These are phyloP conservation scores for Primulina tabacum DNA, from an alignment of 257 asterid species.

Conservation along the genomic window DNA sequence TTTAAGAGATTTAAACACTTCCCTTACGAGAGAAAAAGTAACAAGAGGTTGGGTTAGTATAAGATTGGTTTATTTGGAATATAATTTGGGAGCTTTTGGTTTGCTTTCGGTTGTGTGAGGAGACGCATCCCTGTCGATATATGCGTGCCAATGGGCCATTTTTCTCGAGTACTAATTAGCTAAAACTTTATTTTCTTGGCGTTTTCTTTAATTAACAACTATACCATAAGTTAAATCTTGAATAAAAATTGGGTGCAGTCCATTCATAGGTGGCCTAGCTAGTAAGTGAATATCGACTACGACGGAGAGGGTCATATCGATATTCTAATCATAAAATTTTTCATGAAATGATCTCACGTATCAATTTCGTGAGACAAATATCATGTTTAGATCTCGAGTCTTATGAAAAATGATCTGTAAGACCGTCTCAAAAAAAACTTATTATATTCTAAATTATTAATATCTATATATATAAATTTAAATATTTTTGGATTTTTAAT, in stretches of 20 bases:
- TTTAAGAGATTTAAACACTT: not conserved
- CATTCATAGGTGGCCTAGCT: conserved; percentile 1
- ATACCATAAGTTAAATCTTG: not conserved
- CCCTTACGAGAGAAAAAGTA: not conserved
- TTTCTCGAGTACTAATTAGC: conserved; percentile 12
- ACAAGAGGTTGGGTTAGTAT: not conserved
- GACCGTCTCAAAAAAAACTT: no score
- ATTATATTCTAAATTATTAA: no score
- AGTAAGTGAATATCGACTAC: not conserved
- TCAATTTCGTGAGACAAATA: no score
- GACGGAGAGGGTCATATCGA: not conserved
- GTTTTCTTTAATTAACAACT: conserved; percentile 27
- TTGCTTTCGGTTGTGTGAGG: conserved; percentile 31
- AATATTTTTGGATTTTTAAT: no score
- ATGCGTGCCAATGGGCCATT: conserved; percentile 21
- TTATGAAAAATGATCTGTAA: no score
- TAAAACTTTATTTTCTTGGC: conserved; percentile 35
- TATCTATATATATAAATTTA: no score
- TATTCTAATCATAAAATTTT: no score
- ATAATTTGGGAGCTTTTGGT: conserved; percentile 21
- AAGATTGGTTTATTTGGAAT: not conserved
- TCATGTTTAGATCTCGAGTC: no score
- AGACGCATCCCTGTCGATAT: conserved; percentile 24
- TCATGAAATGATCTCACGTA: no score
- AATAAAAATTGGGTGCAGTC: conserved; percentile 19